These are phyloP conservation scores for Globisporangium nunn DNA, from an alignment of 352 stramenopile species.

Conservation along the genomic window DNA sequence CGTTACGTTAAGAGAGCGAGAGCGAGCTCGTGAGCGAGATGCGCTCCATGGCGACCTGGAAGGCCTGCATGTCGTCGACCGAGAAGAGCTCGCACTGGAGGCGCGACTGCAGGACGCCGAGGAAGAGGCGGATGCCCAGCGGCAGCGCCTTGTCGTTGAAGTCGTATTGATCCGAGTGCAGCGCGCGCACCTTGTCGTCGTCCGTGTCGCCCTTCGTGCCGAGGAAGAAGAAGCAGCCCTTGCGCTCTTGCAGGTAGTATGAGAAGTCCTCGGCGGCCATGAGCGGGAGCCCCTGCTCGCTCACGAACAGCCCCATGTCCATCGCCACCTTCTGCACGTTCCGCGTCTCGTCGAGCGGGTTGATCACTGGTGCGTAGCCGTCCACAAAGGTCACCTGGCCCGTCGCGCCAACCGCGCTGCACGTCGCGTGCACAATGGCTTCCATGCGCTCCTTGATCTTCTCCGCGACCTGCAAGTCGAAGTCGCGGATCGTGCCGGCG, in stretches of 20 bases:
- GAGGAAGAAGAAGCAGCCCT: conserved; percentile 83
- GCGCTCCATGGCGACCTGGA: conserved; percentile 72
- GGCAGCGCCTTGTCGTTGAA: conserved; percentile 84
- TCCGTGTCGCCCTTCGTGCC: conserved; percentile 68
- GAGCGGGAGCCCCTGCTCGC: conserved; percentile 72
- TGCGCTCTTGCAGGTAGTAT: conserved; percentile 81
- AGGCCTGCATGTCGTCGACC: conserved; percentile 63
- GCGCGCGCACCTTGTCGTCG: conserved; percentile 39
- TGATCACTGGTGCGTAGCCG: conserved; percentile 73
- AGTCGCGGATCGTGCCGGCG: conserved; percentile 90
- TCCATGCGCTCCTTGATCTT: conserved; percentile 82
- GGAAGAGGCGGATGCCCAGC: conserved; percentile 75
- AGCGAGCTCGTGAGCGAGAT: conserved; percentile 33
- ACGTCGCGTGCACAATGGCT: conserved; percentile 82
- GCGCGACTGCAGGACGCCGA: conserved; percentile 63
- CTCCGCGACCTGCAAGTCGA: conserved; percentile 81
- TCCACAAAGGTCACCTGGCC: conserved; percentile 57
- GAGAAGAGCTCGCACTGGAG: conserved; percentile 62
- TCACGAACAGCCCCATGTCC: conserved; percentile 68
- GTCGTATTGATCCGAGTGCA: conserved; percentile 79
- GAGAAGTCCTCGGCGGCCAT: conserved; percentile 95
- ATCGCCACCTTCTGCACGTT: conserved; percentile 69
- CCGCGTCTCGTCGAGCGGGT: conserved; percentile 70
- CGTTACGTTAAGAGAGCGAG: conserved; percentile 23
- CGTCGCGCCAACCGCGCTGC: conserved; percentile 66